Base-by-base conservation (phyloP, 1,284 basidiomycete species). In the Ceratobasidium sp. region DNA sequence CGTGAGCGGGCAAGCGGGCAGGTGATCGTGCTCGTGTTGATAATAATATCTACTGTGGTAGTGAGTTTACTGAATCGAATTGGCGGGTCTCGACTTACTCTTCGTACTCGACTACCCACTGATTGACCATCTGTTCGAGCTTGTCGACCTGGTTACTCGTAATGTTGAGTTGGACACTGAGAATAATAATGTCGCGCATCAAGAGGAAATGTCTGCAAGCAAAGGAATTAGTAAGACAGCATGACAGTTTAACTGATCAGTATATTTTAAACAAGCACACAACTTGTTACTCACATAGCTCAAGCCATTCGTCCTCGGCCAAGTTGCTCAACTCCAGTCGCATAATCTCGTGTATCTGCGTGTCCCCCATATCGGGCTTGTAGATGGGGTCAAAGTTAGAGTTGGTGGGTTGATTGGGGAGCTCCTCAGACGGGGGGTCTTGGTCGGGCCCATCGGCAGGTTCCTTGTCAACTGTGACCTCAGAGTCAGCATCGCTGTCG, bases 61-160 rank as follows among this genome's bases (percentile, higher is more conserved):
- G 46, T 26, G 5, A 16, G 23, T 2, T 55, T 21, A 41, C 13
- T 62, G 16, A 4, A 63, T 28, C 18, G 13, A 1, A 23, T 21
- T 16, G 16, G 21, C 44, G n/a, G 44, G 28, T 7, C 11, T 13
- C 21, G 16, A 77, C 76, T 8, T 67, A 85, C 85, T 73, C 59
- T 78, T 86, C 83, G 73, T 84, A 87, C 9, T 81, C 71, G 44
- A 76, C 2, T 0, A 86, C 85, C 85, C 85, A 87, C 1, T 75
- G n/a, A 0, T 77, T 73, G 62, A 86, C 82, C 0, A 82, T 83
- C 0, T 47, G n/a, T 2, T 79, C 59, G 0, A 87, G 50, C 3
- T 71, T 49, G 0, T 78, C 71, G 11, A 85, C 76, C 18, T 86
- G 81, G 0, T 75, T 75, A 0, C 72, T 16, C 0, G 78, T 79